These are phyloP conservation scores for Coemansia sp. DNA, from an alignment of 192 early-diverging fungal genomes.

Conservation along the genomic window DNA sequence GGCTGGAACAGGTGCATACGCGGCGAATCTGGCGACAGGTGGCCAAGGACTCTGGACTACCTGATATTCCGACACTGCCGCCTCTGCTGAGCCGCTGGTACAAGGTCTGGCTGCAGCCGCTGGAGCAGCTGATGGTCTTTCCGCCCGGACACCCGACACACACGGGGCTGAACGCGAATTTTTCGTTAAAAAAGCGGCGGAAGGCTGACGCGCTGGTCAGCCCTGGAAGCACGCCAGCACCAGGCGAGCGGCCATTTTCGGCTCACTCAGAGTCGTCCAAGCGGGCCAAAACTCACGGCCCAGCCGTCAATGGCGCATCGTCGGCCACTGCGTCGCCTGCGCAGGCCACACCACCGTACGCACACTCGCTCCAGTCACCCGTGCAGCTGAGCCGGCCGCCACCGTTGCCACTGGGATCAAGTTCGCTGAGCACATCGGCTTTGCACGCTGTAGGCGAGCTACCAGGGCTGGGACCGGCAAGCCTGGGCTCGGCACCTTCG, in stretches of 20 bases:
- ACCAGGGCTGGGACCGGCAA: background rate
- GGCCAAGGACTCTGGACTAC: slow-evolving; percentile 41
- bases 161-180: slow-evolving; percentile 43
- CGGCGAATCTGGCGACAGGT: slow-evolving; percentile 47
- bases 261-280: slow-evolving; percentile 24
- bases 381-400: slow-evolving; percentile 7
- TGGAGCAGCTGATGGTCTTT: slow-evolving; percentile 46
- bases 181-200: slow-evolving; percentile 48
- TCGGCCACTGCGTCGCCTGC: slow-evolving; percentile 29
- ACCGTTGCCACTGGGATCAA: slow-evolving; percentile 9
- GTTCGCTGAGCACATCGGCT: background rate
- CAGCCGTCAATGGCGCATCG: slow-evolving; percentile 19
- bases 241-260: slow-evolving; percentile 28
- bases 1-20: slow-evolving; percentile 46
- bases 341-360: slow-evolving; percentile 21
- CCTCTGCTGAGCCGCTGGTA: slow-evolving; percentile 52
- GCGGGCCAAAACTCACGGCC: slow-evolving; percentile 32
- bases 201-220: slow-evolving; percentile 33
- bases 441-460: background rate
- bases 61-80: slow-evolving; percentile 40
- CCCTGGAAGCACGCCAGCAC: slow-evolving; percentile 40
- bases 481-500: background rate
- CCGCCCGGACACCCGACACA: slow-evolving; percentile 48
- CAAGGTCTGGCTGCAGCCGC: slow-evolving; percentile 49
- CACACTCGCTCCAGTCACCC: slow-evolving; percentile 11